These are phyloP conservation scores for Diaporthe citrichinensis DNA, from an alignment of 2,329 filamentous ascomycete genomes.

Conservation along the genomic window DNA sequence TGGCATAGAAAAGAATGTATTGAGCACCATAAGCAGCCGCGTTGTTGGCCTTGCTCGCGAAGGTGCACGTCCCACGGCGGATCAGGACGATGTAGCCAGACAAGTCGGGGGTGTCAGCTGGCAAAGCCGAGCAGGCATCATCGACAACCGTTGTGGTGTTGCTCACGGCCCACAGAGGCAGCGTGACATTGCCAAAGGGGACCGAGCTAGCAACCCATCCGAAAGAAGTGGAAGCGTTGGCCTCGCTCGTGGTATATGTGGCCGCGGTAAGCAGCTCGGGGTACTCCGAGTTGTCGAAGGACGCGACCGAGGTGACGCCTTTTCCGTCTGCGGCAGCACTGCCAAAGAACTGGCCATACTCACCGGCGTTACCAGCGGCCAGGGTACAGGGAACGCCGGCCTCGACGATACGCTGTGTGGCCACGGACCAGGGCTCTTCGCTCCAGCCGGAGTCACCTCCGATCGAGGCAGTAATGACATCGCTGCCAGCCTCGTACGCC, in stretches of 20 bases:
- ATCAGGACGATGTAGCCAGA: constrained; percentile 57
- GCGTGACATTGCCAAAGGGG: constrained; percentile 39
- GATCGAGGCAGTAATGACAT: constrained; percentile 51
- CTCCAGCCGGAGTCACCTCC: constrained; percentile 48
- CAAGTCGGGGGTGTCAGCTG: constrained; percentile 57
- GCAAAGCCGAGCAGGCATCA: constrained; percentile 57
- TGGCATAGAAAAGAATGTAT: constrained; percentile 42
- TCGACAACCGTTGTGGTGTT: constrained; percentile 47
- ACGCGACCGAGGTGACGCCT: constrained; percentile 46
- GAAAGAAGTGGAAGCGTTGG: constrained; percentile 29
- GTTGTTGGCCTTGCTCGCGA: constrained; percentile 54
- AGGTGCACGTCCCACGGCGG: constrained; percentile 49
- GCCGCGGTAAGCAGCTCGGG: constrained; percentile 43
- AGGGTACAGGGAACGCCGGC: constrained; percentile 48
- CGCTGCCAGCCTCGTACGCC: constrained; percentile 57
- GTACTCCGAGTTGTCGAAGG: constrained; percentile 45
- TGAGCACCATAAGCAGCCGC: constrained; percentile 56
- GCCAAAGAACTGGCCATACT: constrained; percentile 44
- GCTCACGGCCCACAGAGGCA: constrained; percentile 49
- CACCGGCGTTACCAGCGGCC: constrained; percentile 48
- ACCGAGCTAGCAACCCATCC: constrained; percentile 42
- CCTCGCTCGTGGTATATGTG: constrained; percentile 39
- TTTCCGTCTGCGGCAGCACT: constrained; percentile 46
- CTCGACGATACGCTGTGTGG: constrained; percentile 48
- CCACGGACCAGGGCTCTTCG: constrained; percentile 46